These are phyloP conservation scores for Garcia nutans DNA, from an alignment of 345 rosid species.

Conservation along the genomic window DNA sequence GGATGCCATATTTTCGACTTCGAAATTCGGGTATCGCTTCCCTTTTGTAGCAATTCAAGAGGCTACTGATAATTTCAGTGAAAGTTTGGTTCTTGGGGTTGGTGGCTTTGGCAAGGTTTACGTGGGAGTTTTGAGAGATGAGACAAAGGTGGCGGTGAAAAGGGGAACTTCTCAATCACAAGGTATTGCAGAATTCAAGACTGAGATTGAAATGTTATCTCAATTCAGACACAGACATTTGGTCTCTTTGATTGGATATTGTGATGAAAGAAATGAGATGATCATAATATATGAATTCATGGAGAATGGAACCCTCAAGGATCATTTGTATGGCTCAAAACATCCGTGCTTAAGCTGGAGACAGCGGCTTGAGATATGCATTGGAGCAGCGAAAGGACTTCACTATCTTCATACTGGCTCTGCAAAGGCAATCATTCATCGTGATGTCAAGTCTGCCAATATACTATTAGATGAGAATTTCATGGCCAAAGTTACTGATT, in stretches of 20 bases:
- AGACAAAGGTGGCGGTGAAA: conserved; percentile 61
- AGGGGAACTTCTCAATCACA: conserved; percentile 60
- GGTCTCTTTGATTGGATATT: conserved; percentile 64
- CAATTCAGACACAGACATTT: conserved; percentile 70
- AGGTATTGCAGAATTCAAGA: conserved; percentile 58
- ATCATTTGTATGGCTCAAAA: conserved; percentile 48
- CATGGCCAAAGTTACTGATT: conserved; percentile 76
- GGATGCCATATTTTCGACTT: conserved; percentile 39
- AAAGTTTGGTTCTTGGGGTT: conserved; percentile 52
- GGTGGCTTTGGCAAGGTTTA: conserved; percentile 79
- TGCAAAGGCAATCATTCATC: conserved; percentile 57
- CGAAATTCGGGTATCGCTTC: conserved; percentile 51
- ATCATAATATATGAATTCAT: conserved; percentile 71
- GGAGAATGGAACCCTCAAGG: conserved; percentile 67
- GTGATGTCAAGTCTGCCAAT: conserved; percentile 73
- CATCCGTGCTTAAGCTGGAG: conserved; percentile 51
- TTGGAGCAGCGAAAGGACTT: conserved; percentile 67
- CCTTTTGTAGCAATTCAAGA: conserved; percentile 53
- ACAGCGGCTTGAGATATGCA: conserved; percentile 63
- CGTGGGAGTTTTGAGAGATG: conserved; percentile 52
- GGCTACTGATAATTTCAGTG: conserved; percentile 54
- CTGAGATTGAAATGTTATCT: conserved; percentile 69
- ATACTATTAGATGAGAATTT: conserved; percentile 60
- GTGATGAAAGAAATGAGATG: conserved; percentile 61
- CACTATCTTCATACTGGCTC: conserved; percentile 80